phyloP scores from a whole-genome alignment of 1,139 yeast species.

The Zygosaccharomyces sapae region DNA sequence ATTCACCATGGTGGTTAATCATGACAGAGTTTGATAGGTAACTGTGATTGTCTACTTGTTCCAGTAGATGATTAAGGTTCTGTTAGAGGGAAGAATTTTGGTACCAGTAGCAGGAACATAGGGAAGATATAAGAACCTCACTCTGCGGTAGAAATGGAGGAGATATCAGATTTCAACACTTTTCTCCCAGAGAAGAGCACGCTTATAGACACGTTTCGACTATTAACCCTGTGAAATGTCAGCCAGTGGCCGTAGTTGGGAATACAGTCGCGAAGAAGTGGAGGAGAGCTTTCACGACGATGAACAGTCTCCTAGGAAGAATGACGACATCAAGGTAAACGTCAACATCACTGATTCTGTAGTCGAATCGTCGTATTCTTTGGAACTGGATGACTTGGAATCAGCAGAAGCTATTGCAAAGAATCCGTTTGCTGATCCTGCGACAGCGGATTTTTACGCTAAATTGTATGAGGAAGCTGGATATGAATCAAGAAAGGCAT shows the following conservation, averaged over 20 bases:
- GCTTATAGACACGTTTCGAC: neutral
- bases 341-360: neutral
- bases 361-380: constrained; percentile 1
- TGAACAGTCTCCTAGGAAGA: neutral
- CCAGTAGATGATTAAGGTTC: neutral
- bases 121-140: neutral
- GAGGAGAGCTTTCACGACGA: neutral
- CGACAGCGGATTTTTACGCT: constrained; percentile 41
- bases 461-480: constrained; percentile 41
- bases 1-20: neutral
- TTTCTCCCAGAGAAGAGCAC: neutral
- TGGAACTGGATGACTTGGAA: neutral
- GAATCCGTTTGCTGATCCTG: constrained; percentile 38
- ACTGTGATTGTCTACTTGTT: neutral
- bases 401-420: neutral
- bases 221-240: neutral
- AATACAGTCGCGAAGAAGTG: neutral
- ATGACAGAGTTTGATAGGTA: neutral
- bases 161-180: too few species aligned
- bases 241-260: neutral
- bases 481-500: constrained; percentile 45
- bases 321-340: neutral
- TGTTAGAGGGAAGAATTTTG: neutral
- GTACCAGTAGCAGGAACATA: neutral
- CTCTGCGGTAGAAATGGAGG: neutral